Evolutionary conservation across 2,329 filamentous ascomycete species (phyloP).

Genomic region (Claviceps fusiformis): DNA sequence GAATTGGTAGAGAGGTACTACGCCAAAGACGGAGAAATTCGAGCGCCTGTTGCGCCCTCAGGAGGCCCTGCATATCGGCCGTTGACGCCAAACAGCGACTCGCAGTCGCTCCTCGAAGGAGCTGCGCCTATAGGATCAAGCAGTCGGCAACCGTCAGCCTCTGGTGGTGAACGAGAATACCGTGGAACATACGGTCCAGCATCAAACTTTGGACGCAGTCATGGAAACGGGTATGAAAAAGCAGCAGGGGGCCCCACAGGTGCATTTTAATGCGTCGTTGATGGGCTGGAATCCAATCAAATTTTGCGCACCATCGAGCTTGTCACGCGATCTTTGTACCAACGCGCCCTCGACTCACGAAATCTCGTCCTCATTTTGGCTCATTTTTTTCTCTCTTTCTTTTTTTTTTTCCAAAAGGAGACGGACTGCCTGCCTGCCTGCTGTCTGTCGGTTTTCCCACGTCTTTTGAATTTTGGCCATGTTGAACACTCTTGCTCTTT

Average conservation of each 20-base stretch:
- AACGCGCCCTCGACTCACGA: not conserved
- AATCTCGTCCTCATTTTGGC: not conserved
- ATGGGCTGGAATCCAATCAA: not conserved
- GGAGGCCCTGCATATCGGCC: conserved; percentile 21
- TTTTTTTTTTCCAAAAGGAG: too few relatives aligned
- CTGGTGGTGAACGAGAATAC: conserved; percentile 2
- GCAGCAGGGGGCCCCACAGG: not conserved
- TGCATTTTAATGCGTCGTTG: not conserved
- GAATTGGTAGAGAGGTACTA: conserved; percentile 21
- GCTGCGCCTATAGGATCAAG: conserved; percentile 26
- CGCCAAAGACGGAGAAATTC: conserved; percentile 11
- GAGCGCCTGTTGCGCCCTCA: conserved; percentile 11
- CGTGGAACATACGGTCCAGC: conserved; percentile 7
- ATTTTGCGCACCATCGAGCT: not conserved
- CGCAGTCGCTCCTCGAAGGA: conserved; percentile 24
- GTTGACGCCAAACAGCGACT: conserved; percentile 24
- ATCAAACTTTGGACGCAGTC: conserved; percentile 9
- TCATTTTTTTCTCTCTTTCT: too few relatives aligned
- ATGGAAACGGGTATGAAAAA: not conserved
- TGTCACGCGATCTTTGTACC: not conserved
- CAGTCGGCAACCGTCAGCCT: conserved; percentile 8
- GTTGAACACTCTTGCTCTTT: not conserved
- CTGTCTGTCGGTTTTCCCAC: too few relatives aligned
- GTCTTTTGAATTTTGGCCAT: not conserved
- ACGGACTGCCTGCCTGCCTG: too few relatives aligned